Evolutionary conservation across 176 grass and related monocot genomes (phyloP), one percentile per base, ranked within the genome.

Genomic region (Elaeis guineensis): DNA sequence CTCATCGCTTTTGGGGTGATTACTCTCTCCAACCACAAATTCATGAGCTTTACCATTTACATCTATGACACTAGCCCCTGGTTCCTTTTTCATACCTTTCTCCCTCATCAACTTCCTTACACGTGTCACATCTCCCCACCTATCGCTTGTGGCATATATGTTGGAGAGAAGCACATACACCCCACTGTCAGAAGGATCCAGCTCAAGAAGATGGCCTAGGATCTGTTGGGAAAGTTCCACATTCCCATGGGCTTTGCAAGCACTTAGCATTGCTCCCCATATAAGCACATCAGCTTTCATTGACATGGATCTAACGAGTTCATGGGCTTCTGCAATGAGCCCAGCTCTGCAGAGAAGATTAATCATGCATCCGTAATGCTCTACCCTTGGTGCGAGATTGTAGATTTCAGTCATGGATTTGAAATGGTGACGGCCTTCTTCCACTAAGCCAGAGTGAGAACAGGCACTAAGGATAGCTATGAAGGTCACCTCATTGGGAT

Each of bases 331-430:
- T 63, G 70, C 21, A 18, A 80, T 57, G 49, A 73, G 35, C 59
- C 72, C 59, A 73, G 76, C 67, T 83, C 80, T 83, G 17, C 79
- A 66, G 49, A 87, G 67, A 48, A 87, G 79, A 79, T 82, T 71
- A 69, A 76, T 58, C 75, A 79, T 64, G 84, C 79, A 79, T 64
- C 84, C 75, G 20, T 87, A 87, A 30, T 82, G 79, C 7, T 87
- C 84, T 49, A 75, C 73, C 72, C 67, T 69, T 49, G 67, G 67
- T 9, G 8, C 25, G 54, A 83, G 72, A 48, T 70, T 62, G 55
- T 70, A 80, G 5, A 19, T 53, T 39, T 69, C 54, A 49, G 48
- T 66, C 80, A 77, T 80, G 25, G 62, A 52, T 50, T 79, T 21
- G 67, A 80, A 89, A 54, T 73, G 28, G 21, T 3, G 11, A 29